Conservation (phyloP, 306 rosid genomes). For the Prunus campanulata region DNA sequence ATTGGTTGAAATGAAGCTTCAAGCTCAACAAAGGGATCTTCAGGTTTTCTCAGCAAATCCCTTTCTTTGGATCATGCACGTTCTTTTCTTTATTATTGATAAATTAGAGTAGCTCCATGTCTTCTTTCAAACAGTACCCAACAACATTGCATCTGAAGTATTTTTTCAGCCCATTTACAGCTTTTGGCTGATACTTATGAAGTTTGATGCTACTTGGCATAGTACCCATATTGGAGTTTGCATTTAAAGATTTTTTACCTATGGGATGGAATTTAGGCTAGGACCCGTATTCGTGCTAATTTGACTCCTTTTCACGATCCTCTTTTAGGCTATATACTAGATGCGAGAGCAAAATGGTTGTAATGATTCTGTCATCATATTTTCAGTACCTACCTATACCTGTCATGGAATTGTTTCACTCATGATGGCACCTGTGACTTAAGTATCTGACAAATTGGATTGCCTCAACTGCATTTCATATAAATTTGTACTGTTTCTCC, state of each 20-base stretch:
- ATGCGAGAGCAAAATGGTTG: not conserved
- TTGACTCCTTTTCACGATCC: not conserved
- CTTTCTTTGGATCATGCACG: not conserved
- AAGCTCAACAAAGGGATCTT: constrained; percentile 92
- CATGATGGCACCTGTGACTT: not conserved
- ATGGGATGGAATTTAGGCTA: not conserved
- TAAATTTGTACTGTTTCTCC: constrained; percentile 1
- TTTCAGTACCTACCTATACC: not conserved
- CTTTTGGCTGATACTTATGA: not conserved
- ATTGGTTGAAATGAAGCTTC: constrained; percentile 96
- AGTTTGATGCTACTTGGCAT: not conserved
- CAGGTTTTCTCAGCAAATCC: constrained; percentile 40
- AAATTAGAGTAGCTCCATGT: not conserved
- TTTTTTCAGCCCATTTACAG: not conserved
- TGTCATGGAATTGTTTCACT: not conserved
- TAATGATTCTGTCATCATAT: not conserved
- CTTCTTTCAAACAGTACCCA: not conserved
- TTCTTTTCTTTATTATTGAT: not conserved
- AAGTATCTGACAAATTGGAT: not conserved
- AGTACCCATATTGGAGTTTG: not conserved
- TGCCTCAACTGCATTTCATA: not conserved
- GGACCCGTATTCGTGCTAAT: not conserved
- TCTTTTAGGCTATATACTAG: not conserved
- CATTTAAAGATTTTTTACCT: not conserved
- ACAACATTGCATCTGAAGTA: not conserved